phyloP scores from a whole-genome alignment of 78 protist species.

The Dictyostelium firmibasis region DNA sequence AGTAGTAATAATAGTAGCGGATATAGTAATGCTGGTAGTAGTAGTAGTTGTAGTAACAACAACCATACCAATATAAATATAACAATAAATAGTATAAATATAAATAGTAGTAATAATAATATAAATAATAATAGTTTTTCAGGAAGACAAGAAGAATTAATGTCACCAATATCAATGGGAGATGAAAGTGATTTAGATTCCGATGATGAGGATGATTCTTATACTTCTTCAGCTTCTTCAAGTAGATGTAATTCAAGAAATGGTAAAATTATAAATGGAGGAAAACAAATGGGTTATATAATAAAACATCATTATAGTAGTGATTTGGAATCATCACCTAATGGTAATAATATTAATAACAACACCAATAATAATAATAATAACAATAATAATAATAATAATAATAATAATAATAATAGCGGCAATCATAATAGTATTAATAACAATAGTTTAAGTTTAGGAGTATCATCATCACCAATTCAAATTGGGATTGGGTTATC shows the following conservation, averaged over 20 bases:
- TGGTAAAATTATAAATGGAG: neutral
- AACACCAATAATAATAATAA: neutral
- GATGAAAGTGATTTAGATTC: slow-evolving; percentile 43
- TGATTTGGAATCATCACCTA: neutral
- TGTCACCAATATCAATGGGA: slow-evolving; percentile 4
- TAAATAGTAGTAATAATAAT: neutral
- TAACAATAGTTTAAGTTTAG: neutral
- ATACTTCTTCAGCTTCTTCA: slow-evolving; percentile 2
- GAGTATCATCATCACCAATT: slow-evolving; percentile 1
- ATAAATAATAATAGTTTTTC: neutral
- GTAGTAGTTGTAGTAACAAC: neutral
- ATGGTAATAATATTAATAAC: slow-evolving; percentile 2
- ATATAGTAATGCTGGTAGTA: neutral
- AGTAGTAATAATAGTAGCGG: neutral
- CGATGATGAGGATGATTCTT: slow-evolving; percentile 47
- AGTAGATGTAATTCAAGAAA: neutral
- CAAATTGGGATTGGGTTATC: neutral
- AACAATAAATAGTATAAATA: neutral
- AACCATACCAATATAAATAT: neutral
- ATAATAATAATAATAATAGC: neutral
- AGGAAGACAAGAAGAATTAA: neutral
- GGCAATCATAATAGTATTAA: neutral
- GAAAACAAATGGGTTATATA: slow-evolving; percentile 51
- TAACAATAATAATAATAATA: neutral
- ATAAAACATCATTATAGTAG: slow-evolving; percentile 26